Percentiles rank a stretch among this genome's conserved stretches.
Evolutionary conservation across 2,329 filamentous ascomycete species (phyloP).

Genomic region (Penicillium occitanis): DNA sequence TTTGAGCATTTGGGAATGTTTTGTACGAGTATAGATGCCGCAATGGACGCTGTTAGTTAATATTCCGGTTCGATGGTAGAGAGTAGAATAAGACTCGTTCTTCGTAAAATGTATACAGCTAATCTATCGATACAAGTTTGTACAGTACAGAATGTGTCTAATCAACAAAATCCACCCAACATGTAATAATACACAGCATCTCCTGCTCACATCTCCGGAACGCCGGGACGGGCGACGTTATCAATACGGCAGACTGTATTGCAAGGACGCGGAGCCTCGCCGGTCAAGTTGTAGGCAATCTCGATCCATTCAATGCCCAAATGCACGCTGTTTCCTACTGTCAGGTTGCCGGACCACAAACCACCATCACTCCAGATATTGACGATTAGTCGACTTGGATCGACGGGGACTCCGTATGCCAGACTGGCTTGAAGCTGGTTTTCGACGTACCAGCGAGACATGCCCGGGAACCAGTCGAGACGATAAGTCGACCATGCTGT

Average conservation of each 20-base stretch:
- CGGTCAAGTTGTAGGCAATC: slow-evolving; percentile 40
- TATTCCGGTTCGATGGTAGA: neutral
- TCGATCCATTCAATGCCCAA: slow-evolving; percentile 47
- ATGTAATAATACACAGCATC: neutral
- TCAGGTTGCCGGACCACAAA: slow-evolving; percentile 44
- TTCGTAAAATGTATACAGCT: neutral
- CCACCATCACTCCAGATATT: slow-evolving; percentile 49
- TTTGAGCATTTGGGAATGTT: neutral
- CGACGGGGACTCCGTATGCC: slow-evolving; percentile 37
- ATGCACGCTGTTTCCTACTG: slow-evolving; percentile 36
- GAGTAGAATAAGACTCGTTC: neutral
- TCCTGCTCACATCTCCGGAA: slow-evolving; percentile 10
- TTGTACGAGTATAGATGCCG: neutral
- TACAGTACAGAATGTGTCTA: neutral
- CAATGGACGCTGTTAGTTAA: neutral
- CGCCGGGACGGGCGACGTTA: slow-evolving; percentile 23
- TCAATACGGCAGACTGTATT: slow-evolving; percentile 26
- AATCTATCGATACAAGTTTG: slow-evolving; percentile 5
- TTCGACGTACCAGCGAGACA: slow-evolving; percentile 42
- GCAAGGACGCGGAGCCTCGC: slow-evolving; percentile 18
- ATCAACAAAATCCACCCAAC: neutral
- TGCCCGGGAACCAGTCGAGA: slow-evolving; percentile 40
- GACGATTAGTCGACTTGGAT: slow-evolving; percentile 39
- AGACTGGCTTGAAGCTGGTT: slow-evolving; percentile 32
- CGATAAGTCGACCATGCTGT: slow-evolving; percentile 44